Conservation (phyloP, 352 stramenopile genomes). For the Saprolegnia parasitica region DNA sequence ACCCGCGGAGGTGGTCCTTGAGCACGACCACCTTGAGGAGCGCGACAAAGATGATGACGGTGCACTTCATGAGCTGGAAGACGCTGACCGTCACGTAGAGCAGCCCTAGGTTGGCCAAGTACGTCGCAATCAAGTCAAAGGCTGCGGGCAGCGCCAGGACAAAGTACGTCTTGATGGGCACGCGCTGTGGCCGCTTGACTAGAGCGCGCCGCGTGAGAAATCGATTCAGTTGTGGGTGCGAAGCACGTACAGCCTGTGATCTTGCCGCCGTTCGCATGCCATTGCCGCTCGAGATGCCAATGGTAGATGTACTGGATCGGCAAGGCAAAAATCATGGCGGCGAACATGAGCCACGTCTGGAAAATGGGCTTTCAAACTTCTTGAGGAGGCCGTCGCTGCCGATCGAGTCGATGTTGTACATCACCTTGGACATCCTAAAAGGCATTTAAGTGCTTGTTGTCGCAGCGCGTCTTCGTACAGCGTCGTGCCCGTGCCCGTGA, state of each 20-base stretch:
- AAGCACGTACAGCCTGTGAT: conserved; percentile 49
- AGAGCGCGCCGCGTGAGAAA: neutral
- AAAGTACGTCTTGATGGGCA: conserved; percentile 91
- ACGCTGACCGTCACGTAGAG: conserved; percentile 88
- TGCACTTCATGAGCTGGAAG: conserved; percentile 87
- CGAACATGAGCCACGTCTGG: conserved; percentile 96
- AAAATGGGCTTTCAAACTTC: conserved; percentile 93
- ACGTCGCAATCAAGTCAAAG: conserved; percentile 92
- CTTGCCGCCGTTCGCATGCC: conserved; percentile 38
- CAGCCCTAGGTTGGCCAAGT: conserved; percentile 92
- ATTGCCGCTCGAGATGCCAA: conserved; percentile 70
- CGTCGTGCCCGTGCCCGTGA: conserved; percentile 81
- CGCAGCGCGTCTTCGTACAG: conserved; percentile 44
- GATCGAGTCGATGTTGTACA: conserved; percentile 88
- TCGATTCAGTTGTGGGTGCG: no score
- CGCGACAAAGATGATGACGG: conserved; percentile 96
- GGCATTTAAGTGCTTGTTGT: neutral
- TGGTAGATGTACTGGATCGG: conserved; percentile 89
- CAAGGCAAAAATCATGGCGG: conserved; percentile 92
- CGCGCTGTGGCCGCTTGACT: conserved; percentile 74
- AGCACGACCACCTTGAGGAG: conserved; percentile 94
- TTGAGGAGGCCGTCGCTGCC: conserved; percentile 85
- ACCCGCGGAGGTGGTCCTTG: conserved; percentile 82
- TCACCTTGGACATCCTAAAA: conserved; percentile 66
- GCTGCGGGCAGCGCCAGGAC: conserved; percentile 89